Evolutionary conservation across 78 protist genomes (phyloP).

Genomic region (Chrysochromulina tobinii): DNA sequence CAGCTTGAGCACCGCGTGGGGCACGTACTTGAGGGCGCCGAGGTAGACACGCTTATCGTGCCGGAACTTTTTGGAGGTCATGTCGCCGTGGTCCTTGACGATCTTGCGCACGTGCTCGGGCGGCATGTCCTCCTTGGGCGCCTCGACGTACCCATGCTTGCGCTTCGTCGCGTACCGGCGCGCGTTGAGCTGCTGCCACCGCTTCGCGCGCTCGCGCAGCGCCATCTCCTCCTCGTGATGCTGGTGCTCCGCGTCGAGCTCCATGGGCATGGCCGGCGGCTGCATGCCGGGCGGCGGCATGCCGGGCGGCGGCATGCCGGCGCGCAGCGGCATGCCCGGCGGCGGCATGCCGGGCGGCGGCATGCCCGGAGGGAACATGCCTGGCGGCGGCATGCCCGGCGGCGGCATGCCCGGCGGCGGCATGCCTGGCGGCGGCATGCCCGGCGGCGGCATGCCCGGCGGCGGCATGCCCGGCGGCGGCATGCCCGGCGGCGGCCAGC

Average conservation of each 20-base stretch:
- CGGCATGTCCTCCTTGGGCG: constrained; percentile 89
- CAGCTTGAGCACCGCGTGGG: constrained; percentile 97
- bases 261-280: not conserved
- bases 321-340: not conserved
- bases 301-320: not conserved
- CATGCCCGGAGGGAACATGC: constrained; percentile 2
- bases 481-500: not conserved
- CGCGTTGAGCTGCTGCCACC: constrained; percentile 87
- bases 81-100: constrained; percentile 98
- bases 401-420: not conserved
- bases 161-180: constrained; percentile 88
- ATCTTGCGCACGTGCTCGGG: constrained; percentile 97
- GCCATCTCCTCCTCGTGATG: not conserved
- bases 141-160: constrained; percentile 87
- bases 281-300: not conserved
- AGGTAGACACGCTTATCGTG: constrained; percentile 97
- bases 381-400: not conserved
- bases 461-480: constrained; percentile 7
- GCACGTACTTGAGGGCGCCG: constrained; percentile 98
- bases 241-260: not conserved
- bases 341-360: constrained; percentile 14
- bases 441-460: not conserved
- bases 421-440: not conserved
- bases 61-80: constrained; percentile 89
- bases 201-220: constrained; percentile 46